Evolutionary conservation across 2,329 filamentous ascomycete genomes (phyloP).

Genomic region (Fusarium vanettenii): DNA sequence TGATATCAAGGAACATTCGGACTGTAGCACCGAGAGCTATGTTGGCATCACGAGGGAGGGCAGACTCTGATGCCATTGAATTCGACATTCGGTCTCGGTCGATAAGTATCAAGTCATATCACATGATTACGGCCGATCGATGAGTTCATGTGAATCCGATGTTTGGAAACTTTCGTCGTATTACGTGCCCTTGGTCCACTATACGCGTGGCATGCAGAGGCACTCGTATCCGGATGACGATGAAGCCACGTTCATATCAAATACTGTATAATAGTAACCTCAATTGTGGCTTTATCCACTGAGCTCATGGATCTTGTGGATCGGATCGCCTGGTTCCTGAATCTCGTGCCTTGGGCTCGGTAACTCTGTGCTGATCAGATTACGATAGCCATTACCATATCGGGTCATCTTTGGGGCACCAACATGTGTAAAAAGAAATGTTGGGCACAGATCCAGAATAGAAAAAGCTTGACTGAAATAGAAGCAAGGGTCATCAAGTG

Average conservation of each 20-base stretch:
- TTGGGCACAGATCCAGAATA: slow-evolving; percentile 1
- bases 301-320: slow-evolving; percentile 4
- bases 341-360: not conserved
- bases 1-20: not conserved
- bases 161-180: not conserved
- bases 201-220: slow-evolving; percentile 33
- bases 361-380: slow-evolving; percentile 5
- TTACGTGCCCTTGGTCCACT: slow-evolving; percentile 20
- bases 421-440: slow-evolving; percentile 1
- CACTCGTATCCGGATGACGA: slow-evolving; percentile 4
- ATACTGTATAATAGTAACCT: not conserved
- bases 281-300: not conserved
- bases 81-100: not conserved
- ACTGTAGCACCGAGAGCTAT: not conserved
- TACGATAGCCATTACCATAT: not conserved
- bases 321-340: slow-evolving; percentile 11
- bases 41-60: not conserved
- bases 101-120: not conserved
- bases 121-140: not conserved
- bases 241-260: not conserved
- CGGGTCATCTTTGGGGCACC: not conserved
- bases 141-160: not conserved
- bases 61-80: not conserved
- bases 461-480: slow-evolving; percentile 3
- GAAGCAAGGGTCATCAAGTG: not conserved